Conservation (phyloP, 352 stramenopile genomes). For the Globisporangium sylvaticum region DNA sequence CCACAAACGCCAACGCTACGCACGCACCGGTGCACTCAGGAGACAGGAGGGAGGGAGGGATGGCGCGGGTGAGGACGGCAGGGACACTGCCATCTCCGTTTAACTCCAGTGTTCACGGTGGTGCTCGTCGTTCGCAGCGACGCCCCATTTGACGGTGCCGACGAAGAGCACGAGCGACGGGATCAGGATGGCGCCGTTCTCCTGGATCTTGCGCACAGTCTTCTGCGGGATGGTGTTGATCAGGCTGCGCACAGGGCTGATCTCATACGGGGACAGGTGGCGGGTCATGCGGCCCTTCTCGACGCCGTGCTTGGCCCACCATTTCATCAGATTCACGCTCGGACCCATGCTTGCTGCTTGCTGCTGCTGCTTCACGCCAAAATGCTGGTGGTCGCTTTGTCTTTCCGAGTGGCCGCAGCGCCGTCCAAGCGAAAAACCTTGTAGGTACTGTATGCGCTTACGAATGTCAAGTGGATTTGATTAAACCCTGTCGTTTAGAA, state of each 20-base stretch:
- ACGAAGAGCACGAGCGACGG: conserved; percentile 56
- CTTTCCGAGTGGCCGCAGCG: background rate
- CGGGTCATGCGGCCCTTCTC: conserved; percentile 63
- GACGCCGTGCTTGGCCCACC: conserved; percentile 67
- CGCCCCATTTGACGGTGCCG: conserved; percentile 69
- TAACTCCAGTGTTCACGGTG: conserved; percentile 82
- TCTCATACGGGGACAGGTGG: conserved; percentile 68
- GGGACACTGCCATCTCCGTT: conserved; percentile 8
- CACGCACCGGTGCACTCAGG: background rate
- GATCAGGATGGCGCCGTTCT: conserved; percentile 74
- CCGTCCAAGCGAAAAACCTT: background rate
- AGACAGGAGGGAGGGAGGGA: background rate
- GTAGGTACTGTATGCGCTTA: background rate
- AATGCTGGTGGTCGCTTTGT: conserved; percentile 21
- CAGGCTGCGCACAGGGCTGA: conserved; percentile 60
- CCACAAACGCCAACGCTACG: background rate
- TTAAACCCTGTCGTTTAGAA: background rate
- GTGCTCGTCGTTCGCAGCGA: conserved; percentile 70
- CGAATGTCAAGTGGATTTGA: background rate
- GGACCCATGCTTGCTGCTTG: conserved; percentile 33
- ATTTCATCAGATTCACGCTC: conserved; percentile 48
- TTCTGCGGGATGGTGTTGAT: conserved; percentile 73
- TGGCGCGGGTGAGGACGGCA: background rate
- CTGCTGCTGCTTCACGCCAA: conserved; percentile 15
- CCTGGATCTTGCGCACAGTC: conserved; percentile 75